Evolutionary conservation across 1,284 basidiomycete genomes (phyloP).

Genomic region (Apiotrichum sp.): DNA sequence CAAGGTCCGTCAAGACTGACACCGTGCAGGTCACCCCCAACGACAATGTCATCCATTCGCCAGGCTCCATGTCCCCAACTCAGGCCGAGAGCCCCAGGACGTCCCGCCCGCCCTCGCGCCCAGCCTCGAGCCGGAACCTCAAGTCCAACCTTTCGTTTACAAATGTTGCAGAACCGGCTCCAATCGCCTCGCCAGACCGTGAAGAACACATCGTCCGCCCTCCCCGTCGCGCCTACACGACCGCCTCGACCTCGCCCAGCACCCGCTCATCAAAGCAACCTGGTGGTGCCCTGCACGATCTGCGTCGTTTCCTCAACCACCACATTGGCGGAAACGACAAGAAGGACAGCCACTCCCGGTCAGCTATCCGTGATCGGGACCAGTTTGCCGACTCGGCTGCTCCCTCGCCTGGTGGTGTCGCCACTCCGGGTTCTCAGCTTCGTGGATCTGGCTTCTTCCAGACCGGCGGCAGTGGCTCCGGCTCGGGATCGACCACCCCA

Average conservation of each 20-base stretch:
- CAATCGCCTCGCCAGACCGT: neutral
- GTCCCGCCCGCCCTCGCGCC: neutral
- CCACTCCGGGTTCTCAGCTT: conserved; percentile 41
- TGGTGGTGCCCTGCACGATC: conserved; percentile 68
- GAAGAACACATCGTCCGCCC: neutral
- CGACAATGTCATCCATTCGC: neutral
- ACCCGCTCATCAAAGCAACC: conserved; percentile 45
- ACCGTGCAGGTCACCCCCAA: neutral
- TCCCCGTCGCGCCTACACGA: conserved; percentile 10
- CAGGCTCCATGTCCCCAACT: neutral
- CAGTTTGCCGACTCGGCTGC: neutral
- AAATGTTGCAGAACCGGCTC: conserved; percentile 14
- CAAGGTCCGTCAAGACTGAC: neutral
- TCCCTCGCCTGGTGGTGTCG: conserved; percentile 28
- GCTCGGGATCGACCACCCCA: conserved; percentile 11
- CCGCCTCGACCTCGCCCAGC: conserved; percentile 27
- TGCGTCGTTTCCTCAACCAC: conserved; percentile 85
- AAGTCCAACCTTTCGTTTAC: conserved; percentile 38
- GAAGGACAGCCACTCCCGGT: conserved; percentile 15
- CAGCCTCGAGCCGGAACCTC: neutral
- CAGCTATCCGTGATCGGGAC: conserved; percentile 16
- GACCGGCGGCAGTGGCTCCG: conserved; percentile 13
- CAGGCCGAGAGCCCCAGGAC: neutral
- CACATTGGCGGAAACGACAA: conserved; percentile 60
- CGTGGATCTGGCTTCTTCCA: conserved; percentile 35